These are phyloP conservation scores for Sideroxylon spinosum DNA, from an alignment of 179 eudicot species.

Conservation along the genomic window DNA sequence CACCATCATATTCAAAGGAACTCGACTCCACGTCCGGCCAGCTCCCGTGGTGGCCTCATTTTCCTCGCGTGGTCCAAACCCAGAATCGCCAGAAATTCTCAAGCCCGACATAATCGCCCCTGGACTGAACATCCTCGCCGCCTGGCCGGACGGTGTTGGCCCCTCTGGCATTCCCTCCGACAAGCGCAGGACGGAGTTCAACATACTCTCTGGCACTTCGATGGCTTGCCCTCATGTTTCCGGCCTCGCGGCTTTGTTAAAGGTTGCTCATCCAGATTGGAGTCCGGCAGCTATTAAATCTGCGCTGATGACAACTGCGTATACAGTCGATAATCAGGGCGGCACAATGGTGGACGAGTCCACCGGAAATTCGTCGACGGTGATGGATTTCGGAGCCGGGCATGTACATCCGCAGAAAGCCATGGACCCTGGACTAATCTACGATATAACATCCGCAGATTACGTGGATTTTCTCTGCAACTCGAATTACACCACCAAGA, in stretches of 20 bases:
- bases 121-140: slow-evolving; percentile 14
- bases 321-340: background rate
- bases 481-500: no score
- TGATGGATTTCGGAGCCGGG: no score
- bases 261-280: background rate
- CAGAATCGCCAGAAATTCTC: slow-evolving; percentile 11
- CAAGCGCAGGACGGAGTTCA: background rate
- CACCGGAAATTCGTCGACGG: no score
- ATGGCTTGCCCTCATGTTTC: background rate
- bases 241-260: background rate
- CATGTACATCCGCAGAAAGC: no score
- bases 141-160: background rate
- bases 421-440: no score
- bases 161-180: background rate
- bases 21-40: background rate
- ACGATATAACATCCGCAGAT: no score
- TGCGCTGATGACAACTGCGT: background rate
- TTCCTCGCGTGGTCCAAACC: slow-evolving; percentile 15
- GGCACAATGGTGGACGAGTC: no score
- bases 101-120: slow-evolving; percentile 17
- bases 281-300: background rate
- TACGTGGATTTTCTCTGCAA: no score
- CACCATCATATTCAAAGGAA: slow-evolving; percentile 7
- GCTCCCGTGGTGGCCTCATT: background rate
- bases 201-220: background rate